Evolutionary conservation across 148 eudicot species (phyloP).

Genomic region (Rheum nobile): DNA sequence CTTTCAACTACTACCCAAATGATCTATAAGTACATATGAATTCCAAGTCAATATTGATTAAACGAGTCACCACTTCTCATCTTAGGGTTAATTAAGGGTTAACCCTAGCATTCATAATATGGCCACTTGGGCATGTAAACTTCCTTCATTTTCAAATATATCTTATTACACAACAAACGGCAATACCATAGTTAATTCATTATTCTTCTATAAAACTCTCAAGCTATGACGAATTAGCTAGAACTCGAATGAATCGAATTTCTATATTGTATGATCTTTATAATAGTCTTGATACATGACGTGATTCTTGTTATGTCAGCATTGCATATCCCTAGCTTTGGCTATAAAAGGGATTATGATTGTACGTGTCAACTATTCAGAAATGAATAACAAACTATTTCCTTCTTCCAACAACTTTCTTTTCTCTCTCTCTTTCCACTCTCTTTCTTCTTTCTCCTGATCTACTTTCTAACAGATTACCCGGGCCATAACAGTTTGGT

Average conservation of each 20-base stretch:
- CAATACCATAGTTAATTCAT: not conserved
- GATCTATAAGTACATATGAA: not conserved
- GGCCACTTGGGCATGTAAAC: conserved; percentile 1
- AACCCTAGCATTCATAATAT: not conserved
- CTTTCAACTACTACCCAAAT: not conserved
- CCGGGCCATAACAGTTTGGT: too few relatives aligned
- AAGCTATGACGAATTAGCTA: not conserved
- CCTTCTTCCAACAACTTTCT: too few relatives aligned
- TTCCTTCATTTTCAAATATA: too few relatives aligned
- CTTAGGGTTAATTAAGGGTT: not conserved
- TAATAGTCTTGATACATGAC: not conserved
- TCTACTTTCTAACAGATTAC: too few relatives aligned
- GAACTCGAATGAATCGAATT: not conserved
- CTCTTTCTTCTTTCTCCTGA: too few relatives aligned
- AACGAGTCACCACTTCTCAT: not conserved
- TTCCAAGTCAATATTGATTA: not conserved
- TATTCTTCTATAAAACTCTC: not conserved
- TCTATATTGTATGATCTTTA: not conserved
- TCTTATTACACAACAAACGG: too few relatives aligned
- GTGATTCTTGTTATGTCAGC: too few relatives aligned
- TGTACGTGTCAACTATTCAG: too few relatives aligned
- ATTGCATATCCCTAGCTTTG: too few relatives aligned
- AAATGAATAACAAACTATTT: too few relatives aligned
- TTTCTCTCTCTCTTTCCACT: too few relatives aligned
- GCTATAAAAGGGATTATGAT: too few relatives aligned